Evolutionary conservation across 768 basidiomycete genomes (phyloP).

Genomic region (Leccinum olivaceopallidum): DNA sequence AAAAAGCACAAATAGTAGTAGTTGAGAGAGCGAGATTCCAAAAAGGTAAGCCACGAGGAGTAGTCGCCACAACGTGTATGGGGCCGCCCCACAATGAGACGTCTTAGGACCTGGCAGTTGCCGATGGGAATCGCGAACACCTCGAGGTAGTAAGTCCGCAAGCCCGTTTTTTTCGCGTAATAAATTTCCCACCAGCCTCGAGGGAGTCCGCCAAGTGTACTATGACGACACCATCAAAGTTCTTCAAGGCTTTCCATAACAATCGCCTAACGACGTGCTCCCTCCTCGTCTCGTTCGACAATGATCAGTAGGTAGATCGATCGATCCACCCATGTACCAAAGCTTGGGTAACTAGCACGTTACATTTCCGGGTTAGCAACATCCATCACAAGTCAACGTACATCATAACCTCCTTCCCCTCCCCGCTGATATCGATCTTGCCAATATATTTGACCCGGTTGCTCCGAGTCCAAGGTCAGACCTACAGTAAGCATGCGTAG

Average conservation of each 20-base stretch:
- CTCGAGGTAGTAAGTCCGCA: background rate
- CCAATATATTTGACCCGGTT: background rate
- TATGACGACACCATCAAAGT: too few relatives aligned
- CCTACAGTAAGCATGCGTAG: background rate
- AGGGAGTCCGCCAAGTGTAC: too few relatives aligned
- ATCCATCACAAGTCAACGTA: too few relatives aligned
- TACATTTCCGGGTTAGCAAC: too few relatives aligned
- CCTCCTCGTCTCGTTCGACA: too few relatives aligned
- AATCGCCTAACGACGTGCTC: too few relatives aligned
- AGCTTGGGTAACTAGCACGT: too few relatives aligned
- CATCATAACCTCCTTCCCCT: background rate
- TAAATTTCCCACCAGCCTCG: background rate
- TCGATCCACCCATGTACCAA: too few relatives aligned
- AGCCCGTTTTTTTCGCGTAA: background rate
- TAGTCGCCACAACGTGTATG: background rate
- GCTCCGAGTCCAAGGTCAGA: background rate
- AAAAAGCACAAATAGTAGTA: background rate
- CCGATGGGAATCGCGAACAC: background rate
- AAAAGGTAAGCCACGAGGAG: background rate
- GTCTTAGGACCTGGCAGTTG: background rate
- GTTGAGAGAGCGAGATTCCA: background rate
- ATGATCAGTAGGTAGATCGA: too few relatives aligned
- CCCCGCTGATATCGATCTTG: background rate
- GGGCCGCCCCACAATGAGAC: background rate
- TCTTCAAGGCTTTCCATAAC: too few relatives aligned